Percentiles rank a stretch among this genome's conserved stretches.
Conservation (phyloP, 1,139 yeast genomes). For the Debaryomycetaceae sp. region DNA sequence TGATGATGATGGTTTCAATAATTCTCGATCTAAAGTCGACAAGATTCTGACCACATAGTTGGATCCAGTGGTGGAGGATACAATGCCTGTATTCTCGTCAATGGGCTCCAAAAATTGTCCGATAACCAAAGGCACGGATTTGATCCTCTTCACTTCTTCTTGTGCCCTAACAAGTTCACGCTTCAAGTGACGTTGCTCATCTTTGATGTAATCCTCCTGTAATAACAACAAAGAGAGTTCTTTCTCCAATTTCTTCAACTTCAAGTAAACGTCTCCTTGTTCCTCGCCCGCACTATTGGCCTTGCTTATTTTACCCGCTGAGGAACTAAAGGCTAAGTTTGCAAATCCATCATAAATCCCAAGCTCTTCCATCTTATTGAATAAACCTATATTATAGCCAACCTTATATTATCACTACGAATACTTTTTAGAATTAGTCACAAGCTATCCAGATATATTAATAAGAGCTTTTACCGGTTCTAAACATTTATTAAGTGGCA, state of each 20-base stretch:
- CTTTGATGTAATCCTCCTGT: conserved; percentile 96
- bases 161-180: conserved; percentile 95
- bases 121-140: conserved; percentile 94
- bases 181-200: conserved; percentile 94
- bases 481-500: conserved; percentile 11
- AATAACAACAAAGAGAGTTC: conserved; percentile 78
- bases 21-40: conserved; percentile 91
- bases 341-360: conserved; percentile 18
- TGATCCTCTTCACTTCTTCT: conserved; percentile 96
- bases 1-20: conserved; percentile 89
- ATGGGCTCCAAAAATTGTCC: conserved; percentile 98
- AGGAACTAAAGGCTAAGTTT: conserved; percentile 1
- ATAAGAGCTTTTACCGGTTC: neutral
- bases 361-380: conserved; percentile 29
- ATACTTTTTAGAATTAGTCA: conserved; percentile 1
- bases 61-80: conserved; percentile 95
- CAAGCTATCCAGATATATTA: neutral
- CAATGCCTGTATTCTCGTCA: conserved; percentile 95
- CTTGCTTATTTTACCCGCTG: conserved; percentile 8
- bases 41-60: conserved; percentile 93
- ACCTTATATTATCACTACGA: conserved; percentile 2
- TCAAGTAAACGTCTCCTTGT: conserved; percentile 69
- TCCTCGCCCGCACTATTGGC: conserved; percentile 26
- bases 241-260: conserved; percentile 81
- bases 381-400: neutral